Conservation (phyloP, 805 yeast genomes). For the Scheffersomyces amazonensis region DNA sequence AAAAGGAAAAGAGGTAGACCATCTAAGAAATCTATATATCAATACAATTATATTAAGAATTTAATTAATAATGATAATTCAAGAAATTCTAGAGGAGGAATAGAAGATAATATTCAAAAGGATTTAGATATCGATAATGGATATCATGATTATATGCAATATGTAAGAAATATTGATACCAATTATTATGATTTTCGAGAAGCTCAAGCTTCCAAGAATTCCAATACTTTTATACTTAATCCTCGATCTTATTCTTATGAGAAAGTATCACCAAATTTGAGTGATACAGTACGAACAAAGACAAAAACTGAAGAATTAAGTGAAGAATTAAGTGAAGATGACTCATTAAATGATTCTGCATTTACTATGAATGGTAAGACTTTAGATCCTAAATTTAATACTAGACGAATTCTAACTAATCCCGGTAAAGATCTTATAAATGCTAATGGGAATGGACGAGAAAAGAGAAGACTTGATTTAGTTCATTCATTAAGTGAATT, state of each 20-base stretch:
- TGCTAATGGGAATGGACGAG: slow-evolving; percentile 15
- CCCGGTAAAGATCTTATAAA: slow-evolving; percentile 9
- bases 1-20: background rate
- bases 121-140: slow-evolving; percentile 2
- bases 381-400: background rate
- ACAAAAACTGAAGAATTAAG: background rate
- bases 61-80: slow-evolving; percentile 5
- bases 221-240: slow-evolving; percentile 5
- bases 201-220: background rate
- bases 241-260: slow-evolving; percentile 1
- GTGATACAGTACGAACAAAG: slow-evolving; percentile 3
- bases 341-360: background rate
- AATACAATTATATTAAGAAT: background rate
- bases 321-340: background rate
- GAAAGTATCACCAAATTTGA: slow-evolving; percentile 6
- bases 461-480: slow-evolving; percentile 21
- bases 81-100: background rate
- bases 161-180: slow-evolving; percentile 19
- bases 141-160: slow-evolving; percentile 21
- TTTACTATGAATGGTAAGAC: background rate
- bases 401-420: slow-evolving; percentile 1
- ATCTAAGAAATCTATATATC: background rate
- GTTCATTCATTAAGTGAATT: slow-evolving; percentile 13
- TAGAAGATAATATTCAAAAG: too few species aligned
- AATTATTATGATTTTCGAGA: slow-evolving; percentile 8